Base-by-base conservation (phyloP, 148 eudicot species). In the Rhododendron vialii region DNA sequence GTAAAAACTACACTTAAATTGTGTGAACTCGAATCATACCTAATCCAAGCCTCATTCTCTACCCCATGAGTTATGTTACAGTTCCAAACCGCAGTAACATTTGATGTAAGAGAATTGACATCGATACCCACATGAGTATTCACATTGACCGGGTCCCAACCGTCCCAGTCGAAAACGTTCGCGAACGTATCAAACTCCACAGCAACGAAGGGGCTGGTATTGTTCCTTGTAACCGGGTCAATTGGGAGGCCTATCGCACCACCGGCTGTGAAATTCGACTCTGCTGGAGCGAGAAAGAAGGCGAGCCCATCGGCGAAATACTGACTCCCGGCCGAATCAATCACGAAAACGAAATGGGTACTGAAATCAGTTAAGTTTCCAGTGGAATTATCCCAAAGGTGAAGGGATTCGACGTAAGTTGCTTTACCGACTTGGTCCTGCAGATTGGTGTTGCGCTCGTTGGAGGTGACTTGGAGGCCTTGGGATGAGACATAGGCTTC, bases 391-490 rank as follows among this genome's bases (percentile, higher is more conserved):
- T 86, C 88, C 88, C 88, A 86, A 22, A 82, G 88, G 35, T 82
- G 85, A 45, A 86, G 85, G 1, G 17, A 20, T 6, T 86, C 35
- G 2, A 30, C 15, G 48, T 82, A 82, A 3, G 67, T 82, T 74
- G 84, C 88, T 82, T 55, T 55, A 33, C 88, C 88, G 1, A 50
- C 81, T 55, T 11, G 41, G 13, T 0, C 1, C 35, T 3, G 0
- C 10, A 13, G 9, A 63, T 63, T 1, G 43, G 5, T 38, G 76
- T 36, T 61, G 18, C 59, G 20, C 28, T 50, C 80, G 20, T 81
- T 69, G 57, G 84, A n/a, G 65, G 87, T 86, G 84, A 86, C 7
- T 86, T 81, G 84, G 61, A 86, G 41, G 78, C 87, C 87, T 22
- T 69, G 50, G 35, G 22, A 10, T 69, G 87, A 67, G 51, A 80